phyloP scores from a whole-genome alignment of 192 early-diverging fungal genomes.

The Backusella morwellensis region DNA sequence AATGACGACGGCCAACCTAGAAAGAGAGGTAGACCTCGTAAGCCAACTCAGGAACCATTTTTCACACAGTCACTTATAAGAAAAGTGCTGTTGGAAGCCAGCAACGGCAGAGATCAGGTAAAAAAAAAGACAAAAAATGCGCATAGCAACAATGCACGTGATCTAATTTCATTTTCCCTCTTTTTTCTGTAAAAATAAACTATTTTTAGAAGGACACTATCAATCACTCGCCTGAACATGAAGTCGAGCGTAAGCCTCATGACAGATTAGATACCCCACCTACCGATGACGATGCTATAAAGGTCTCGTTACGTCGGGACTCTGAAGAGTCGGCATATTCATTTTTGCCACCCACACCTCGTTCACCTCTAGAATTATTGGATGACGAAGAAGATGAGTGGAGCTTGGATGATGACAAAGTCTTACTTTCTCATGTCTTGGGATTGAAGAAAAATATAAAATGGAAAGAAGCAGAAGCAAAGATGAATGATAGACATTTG shows the following conservation, averaged over 20 bases:
- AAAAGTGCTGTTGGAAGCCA: constrained; percentile 8
- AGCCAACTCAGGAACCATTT: neutral
- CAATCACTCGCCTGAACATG: neutral
- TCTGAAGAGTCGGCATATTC: neutral
- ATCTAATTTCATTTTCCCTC: neutral
- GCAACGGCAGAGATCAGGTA: neutral
- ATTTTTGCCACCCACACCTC: constrained; percentile 19
- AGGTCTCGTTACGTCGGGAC: neutral
- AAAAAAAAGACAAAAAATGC: neutral
- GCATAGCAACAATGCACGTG: neutral
- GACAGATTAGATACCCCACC: constrained; percentile 4
- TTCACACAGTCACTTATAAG: neutral
- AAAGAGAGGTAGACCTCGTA: constrained; percentile 21
- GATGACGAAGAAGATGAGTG: constrained; percentile 3
- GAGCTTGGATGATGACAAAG: constrained; percentile 16
- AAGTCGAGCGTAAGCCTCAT: neutral
- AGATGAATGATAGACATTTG: constrained; percentile 13
- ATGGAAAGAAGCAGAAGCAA: constrained; percentile 10
- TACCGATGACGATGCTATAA: neutral
- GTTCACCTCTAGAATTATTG: neutral
- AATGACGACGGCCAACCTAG: neutral
- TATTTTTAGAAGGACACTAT: neutral
- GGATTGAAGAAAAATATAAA: neutral
- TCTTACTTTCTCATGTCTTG: constrained; percentile 7
- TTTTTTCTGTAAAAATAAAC: neutral